phyloP scores from a whole-genome alignment of 805 yeast species.

The Cephaloascus fragrans region DNA sequence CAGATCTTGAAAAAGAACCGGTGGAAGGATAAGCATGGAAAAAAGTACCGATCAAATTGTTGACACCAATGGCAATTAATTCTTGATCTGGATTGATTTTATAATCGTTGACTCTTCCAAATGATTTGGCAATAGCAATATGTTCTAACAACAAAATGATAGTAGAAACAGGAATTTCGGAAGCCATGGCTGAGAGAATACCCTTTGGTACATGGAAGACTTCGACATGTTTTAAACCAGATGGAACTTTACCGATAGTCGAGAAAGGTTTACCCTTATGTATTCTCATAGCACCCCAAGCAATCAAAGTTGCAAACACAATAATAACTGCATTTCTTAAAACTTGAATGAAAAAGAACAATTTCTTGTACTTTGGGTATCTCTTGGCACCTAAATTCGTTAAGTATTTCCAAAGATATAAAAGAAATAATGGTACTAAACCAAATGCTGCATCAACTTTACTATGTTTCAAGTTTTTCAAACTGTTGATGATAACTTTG shows the following conservation, averaged over 20 bases:
- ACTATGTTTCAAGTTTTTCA: slow-evolving; percentile 62
- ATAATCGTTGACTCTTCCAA: slow-evolving; percentile 87
- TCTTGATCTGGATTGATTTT: slow-evolving; percentile 91
- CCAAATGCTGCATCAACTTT: slow-evolving; percentile 87
- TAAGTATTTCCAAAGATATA: slow-evolving; percentile 61
- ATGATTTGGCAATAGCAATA: slow-evolving; percentile 87
- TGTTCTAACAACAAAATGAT: slow-evolving; percentile 82
- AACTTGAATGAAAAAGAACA: slow-evolving; percentile 64
- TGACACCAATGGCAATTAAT: slow-evolving; percentile 85
- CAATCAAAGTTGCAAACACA: slow-evolving; percentile 71
- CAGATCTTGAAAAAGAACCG: slow-evolving; percentile 92
- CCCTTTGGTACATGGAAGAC: slow-evolving; percentile 56
- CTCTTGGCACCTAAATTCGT: slow-evolving; percentile 53
- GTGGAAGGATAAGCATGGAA: slow-evolving; percentile 94
- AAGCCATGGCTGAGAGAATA: slow-evolving; percentile 48
- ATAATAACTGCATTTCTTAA: slow-evolving; percentile 77
- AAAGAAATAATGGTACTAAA: slow-evolving; percentile 58
- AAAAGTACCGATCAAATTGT: slow-evolving; percentile 84
- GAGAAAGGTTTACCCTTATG: slow-evolving; percentile 29
- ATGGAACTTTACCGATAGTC: slow-evolving; percentile 70
- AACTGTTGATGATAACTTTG: slow-evolving; percentile 55
- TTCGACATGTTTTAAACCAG: slow-evolving; percentile 73
- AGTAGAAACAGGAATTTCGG: slow-evolving; percentile 78
- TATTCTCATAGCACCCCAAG: slow-evolving; percentile 56
- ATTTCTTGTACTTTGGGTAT: slow-evolving; percentile 46